Evolutionary conservation across 306 rosid genomes (phyloP), one percentile per base, ranked within the genome.

Genomic region (Acacia confusa): DNA sequence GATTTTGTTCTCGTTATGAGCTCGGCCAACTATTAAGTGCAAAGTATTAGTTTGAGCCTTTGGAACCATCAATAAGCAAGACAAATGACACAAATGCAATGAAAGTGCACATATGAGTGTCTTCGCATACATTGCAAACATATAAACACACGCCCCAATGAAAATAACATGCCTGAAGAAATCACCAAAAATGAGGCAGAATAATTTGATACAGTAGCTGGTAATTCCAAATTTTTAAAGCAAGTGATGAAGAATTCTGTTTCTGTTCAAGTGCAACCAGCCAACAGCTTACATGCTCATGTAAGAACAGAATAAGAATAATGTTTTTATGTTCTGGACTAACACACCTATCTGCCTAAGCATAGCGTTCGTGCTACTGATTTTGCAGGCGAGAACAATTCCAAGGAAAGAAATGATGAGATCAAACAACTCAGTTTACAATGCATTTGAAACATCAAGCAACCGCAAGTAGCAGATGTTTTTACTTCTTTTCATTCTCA

Each of bases 401-500:
- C 27, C 40, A 9, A 38, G 12, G 22, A 25, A 76, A 25, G 16
- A 24, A 17, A 67, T 22, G n/a, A 4, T 4, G 17, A 81, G 44
- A 53, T 78, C 74, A 84, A 75, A 64, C 44, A 81, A 44, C 72
- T 36, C 58, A 71, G 41, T 74, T 36, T 75, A 60, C 41, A 70
- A 41, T 13, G 43, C 76, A 58, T 61, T 68, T 22, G 79, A 53
- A 44, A 64, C 28, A 78, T 69, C 83, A 70, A 78, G 81, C 63
- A 70, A 63, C 30, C 17, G 34, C 41, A 78, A 57, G 57, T 38
- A 40, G 81, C 77, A 40, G 48, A 58, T 58, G 61, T 60, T 68
- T 79, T 61, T 80, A 73, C 14, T 82, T 86, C 84, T 87, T 82
- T 50, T 88, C 97, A 27, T 87, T 82, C 52, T 88, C 97, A 34